A percentile compares a stretch with the other conserved stretches of the same genome.
These are phyloP conservation scores for Fusarium sacchari DNA, from an alignment of 2,329 filamentous ascomycete species.

Conservation along the genomic window DNA sequence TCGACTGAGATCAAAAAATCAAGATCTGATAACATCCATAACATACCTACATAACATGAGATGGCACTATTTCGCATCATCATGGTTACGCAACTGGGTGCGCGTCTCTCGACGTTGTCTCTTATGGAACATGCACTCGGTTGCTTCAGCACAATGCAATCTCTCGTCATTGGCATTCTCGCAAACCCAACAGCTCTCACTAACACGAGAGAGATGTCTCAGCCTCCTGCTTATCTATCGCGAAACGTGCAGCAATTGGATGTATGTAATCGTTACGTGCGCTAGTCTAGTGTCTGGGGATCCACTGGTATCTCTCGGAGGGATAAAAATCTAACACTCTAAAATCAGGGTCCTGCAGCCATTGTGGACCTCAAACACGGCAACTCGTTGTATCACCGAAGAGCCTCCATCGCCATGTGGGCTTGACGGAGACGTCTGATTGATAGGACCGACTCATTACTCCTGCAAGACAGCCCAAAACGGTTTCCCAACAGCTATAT, in stretches of 20 bases:
- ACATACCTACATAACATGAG: no score
- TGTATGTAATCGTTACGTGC: conserved; percentile 39
- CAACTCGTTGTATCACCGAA: conserved; percentile 38
- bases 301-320: conserved; percentile 27
- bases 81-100: background rate
- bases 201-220: background rate
- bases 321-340: conserved; percentile 1
- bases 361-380: conserved; percentile 27
- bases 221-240: conserved; percentile 26
- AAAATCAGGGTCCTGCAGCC: conserved; percentile 39
- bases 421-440: conserved; percentile 26
- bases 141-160: background rate
- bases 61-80: background rate
- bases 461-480: conserved; percentile 23
- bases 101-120: background rate
- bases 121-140: background rate
- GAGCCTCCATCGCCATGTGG: conserved; percentile 44
- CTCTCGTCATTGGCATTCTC: background rate
- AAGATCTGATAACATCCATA: background rate
- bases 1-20: background rate
- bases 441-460: conserved; percentile 36
- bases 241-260: conserved; percentile 30
- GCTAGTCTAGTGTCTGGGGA: conserved; percentile 31
- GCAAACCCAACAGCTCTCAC: conserved; percentile 1
- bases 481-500: conserved; percentile 27